Percentiles rank a stretch among this genome's conserved stretches.
These are phyloP conservation scores for Xylaria multiplex DNA, from an alignment of 2,329 filamentous ascomycete species.

Conservation along the genomic window DNA sequence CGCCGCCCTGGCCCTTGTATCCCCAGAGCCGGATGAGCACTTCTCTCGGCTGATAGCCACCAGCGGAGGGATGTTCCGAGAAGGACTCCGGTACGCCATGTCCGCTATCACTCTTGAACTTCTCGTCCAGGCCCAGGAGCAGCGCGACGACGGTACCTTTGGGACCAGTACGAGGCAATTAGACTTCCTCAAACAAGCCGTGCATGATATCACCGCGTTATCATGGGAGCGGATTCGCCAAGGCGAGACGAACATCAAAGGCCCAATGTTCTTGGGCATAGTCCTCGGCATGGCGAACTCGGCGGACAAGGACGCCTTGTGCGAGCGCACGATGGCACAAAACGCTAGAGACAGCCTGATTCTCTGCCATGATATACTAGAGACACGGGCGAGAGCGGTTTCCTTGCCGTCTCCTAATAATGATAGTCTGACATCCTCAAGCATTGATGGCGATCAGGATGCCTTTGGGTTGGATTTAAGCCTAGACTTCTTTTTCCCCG, in stretches of 20 bases:
- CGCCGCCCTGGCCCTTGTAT: constrained; percentile 51
- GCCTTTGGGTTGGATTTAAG: constrained; percentile 43
- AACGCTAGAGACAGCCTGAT: constrained; percentile 50
- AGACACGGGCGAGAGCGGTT: constrained; percentile 34
- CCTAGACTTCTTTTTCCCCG: constrained; percentile 45
- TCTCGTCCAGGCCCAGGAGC: constrained; percentile 47
- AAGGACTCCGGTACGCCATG: constrained; percentile 51
- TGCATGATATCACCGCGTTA: constrained; percentile 46
- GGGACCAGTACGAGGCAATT: constrained; percentile 44
- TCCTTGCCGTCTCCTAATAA: constrained; percentile 32
- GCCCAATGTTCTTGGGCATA: constrained; percentile 54
- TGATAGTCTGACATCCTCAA: constrained; percentile 37
- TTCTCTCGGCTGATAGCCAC: constrained; percentile 52
- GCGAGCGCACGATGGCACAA: constrained; percentile 46
- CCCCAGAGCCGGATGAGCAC: constrained; percentile 50
- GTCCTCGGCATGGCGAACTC: constrained; percentile 54
- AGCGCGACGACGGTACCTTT: constrained; percentile 47
- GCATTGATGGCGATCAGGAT: constrained; percentile 37
- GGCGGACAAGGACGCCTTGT: constrained; percentile 42
- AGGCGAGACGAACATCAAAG: constrained; percentile 59
- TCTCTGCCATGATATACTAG: constrained; percentile 47
- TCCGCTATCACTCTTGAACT: constrained; percentile 52
- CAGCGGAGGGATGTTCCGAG: constrained; percentile 55
- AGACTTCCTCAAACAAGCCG: constrained; percentile 48
- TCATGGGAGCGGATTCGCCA: constrained; percentile 49